Evolutionary conservation across 2,329 filamentous ascomycete genomes (phyloP).

Genomic region (Bipolaris gigantea): DNA sequence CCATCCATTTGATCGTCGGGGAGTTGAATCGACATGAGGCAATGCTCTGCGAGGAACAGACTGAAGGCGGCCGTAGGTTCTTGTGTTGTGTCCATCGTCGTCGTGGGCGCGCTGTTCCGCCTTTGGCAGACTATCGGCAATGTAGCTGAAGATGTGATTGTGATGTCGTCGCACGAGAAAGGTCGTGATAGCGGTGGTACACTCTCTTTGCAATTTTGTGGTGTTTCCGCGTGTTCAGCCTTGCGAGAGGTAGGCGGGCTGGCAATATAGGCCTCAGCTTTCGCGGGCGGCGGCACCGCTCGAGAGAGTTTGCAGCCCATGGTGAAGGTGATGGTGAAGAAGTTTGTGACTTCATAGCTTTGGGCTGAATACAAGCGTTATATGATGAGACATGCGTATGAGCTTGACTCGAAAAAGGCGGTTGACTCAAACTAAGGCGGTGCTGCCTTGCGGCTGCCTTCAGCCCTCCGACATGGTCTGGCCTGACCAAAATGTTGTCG

Average conservation of each 20-base stretch:
- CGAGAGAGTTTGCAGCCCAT: conserved; percentile 38
- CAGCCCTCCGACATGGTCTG: conserved; percentile 21
- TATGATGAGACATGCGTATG: neutral
- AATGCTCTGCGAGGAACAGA: conserved; percentile 10
- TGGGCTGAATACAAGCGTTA: conserved; percentile 8
- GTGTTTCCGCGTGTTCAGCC: conserved; percentile 14
- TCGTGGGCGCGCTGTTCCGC: conserved; percentile 20
- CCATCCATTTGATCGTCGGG: neutral
- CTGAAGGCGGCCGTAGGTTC: conserved; percentile 1
- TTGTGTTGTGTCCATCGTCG: neutral
- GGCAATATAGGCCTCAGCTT: conserved; percentile 19
- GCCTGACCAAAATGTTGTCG: conserved; percentile 3
- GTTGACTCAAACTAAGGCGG: conserved; percentile 29
- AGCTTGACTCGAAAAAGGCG: conserved; percentile 22
- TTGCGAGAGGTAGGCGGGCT: conserved; percentile 17
- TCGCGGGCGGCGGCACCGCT: conserved; percentile 21
- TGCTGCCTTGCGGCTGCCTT: conserved; percentile 37
- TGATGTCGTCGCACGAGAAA: conserved; percentile 13
- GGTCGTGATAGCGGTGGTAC: neutral
- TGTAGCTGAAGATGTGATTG: conserved; percentile 5
- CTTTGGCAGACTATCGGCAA: conserved; percentile 1
- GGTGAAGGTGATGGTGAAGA: conserved; percentile 1
- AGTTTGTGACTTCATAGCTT: neutral
- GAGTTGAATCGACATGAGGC: conserved; percentile 13
- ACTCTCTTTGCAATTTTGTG: conserved; percentile 13